Evolutionary conservation across 139 green algal genomes (phyloP).

Genomic region (Pseudopediastrum boryanum): DNA sequence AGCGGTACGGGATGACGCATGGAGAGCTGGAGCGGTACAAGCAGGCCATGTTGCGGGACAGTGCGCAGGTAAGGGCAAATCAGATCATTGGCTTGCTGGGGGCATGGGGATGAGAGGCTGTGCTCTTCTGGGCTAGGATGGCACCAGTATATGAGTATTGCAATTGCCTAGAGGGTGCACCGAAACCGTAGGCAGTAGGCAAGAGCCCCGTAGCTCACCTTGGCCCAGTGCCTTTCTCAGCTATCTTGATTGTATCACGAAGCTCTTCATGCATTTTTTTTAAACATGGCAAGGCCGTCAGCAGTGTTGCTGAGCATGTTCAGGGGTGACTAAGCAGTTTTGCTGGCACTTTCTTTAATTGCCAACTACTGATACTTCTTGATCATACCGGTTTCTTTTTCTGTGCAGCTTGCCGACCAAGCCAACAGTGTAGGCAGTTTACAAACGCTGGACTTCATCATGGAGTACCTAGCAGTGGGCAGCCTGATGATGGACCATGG

Average conservation of each 20-base stretch:
- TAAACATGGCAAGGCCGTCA: too few relatives aligned
- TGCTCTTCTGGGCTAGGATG: too few relatives aligned
- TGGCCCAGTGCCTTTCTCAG: too few relatives aligned
- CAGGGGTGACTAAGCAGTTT: too few relatives aligned
- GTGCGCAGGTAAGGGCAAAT: conserved; percentile 82
- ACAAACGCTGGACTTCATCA: conserved; percentile 98
- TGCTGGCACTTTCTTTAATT: background rate
- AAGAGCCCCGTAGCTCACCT: too few relatives aligned
- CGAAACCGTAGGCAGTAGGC: too few relatives aligned
- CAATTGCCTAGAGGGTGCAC: too few relatives aligned
- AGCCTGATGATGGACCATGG: conserved; percentile 82
- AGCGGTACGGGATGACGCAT: conserved; percentile 86
- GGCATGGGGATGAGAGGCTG: too few relatives aligned
- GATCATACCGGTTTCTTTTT: conserved; percentile 56
- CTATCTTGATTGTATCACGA: too few relatives aligned
- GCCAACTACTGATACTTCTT: conserved; percentile 32
- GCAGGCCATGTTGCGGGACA: conserved; percentile 88
- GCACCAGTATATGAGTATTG: too few relatives aligned
- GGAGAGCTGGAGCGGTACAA: conserved; percentile 92
- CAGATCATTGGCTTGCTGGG: conserved; percentile 39
- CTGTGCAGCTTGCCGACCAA: conserved; percentile 80
- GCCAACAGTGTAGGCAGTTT: conserved; percentile 80
- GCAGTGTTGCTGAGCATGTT: too few relatives aligned
- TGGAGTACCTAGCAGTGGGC: conserved; percentile 94
- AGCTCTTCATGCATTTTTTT: too few relatives aligned